Conservation (phyloP, 371 early-diverging fungal species). For the Chytridiales sp. region DNA sequence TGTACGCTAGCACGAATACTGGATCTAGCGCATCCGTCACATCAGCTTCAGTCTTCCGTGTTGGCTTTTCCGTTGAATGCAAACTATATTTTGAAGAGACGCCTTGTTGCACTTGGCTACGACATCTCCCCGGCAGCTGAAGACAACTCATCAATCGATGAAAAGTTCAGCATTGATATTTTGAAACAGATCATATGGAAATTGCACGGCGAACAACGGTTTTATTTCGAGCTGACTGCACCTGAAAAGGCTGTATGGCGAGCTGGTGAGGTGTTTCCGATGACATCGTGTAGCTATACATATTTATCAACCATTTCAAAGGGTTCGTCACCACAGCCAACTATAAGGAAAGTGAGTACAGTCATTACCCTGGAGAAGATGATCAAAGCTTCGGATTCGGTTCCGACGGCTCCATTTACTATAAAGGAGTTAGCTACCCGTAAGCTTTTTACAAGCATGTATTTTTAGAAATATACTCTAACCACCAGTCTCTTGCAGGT, state of each 20-base stretch:
- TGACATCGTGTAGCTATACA: slow-evolving; percentile 3
- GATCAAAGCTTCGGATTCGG: slow-evolving; percentile 43
- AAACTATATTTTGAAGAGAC: slow-evolving; percentile 36
- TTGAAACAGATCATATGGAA: slow-evolving; percentile 35
- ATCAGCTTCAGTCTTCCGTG: slow-evolving; percentile 42
- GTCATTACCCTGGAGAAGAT: slow-evolving; percentile 39
- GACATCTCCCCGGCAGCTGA: slow-evolving; percentile 34
- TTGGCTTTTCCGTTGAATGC: slow-evolving; percentile 46
- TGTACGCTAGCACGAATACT: slow-evolving; percentile 39
- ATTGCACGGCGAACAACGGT: slow-evolving; percentile 39
- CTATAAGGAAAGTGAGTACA: slow-evolving; percentile 7
- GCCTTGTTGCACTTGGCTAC: slow-evolving; percentile 43
- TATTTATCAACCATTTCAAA: background rate
- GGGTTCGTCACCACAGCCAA: slow-evolving; percentile 10
- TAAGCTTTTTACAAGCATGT: background rate
- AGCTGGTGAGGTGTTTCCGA: slow-evolving; percentile 31
- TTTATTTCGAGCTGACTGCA: slow-evolving; percentile 46
- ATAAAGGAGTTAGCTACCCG: slow-evolving; percentile 19
- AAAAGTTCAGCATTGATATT: slow-evolving; percentile 28
- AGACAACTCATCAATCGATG: slow-evolving; percentile 33
- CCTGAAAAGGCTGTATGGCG: slow-evolving; percentile 42
- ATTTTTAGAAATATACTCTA: slow-evolving; percentile 3
- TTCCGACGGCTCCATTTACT: slow-evolving; percentile 24
- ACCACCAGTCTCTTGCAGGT: too few species aligned
- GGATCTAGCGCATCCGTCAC: slow-evolving; percentile 49